These are phyloP conservation scores for Orbilia brochopaga DNA, from an alignment of 2,329 filamentous ascomycete genomes.

Conservation along the genomic window DNA sequence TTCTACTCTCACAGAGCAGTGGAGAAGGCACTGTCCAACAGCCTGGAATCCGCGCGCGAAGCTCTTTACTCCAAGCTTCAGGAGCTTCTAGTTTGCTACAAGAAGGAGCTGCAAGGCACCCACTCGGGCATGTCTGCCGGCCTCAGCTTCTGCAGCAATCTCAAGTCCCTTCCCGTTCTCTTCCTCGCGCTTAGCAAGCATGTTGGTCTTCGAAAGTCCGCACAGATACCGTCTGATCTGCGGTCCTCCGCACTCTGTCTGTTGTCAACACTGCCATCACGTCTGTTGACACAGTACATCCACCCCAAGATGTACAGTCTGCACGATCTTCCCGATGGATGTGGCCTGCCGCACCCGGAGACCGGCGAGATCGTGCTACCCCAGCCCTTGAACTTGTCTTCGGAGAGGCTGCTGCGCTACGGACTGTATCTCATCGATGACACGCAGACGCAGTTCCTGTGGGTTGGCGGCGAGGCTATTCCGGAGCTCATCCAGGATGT, in stretches of 20 bases:
- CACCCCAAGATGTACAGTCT: slow-evolving; percentile 83
- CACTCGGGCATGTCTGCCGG: slow-evolving; percentile 86
- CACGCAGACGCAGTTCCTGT: slow-evolving; percentile 95
- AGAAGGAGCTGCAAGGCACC: slow-evolving; percentile 93
- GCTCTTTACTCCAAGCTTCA: slow-evolving; percentile 88
- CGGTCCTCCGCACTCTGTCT: slow-evolving; percentile 89
- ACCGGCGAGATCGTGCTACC: slow-evolving; percentile 90
- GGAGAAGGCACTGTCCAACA: slow-evolving; percentile 81
- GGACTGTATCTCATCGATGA: slow-evolving; percentile 97
- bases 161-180: slow-evolving; percentile 83
- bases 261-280: slow-evolving; percentile 89
- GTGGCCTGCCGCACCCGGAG: slow-evolving; percentile 80
- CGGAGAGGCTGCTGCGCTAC: slow-evolving; percentile 83
- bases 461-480: slow-evolving; percentile 91
- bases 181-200: slow-evolving; percentile 97
- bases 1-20: slow-evolving; percentile 99
- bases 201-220: slow-evolving; percentile 83
- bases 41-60: slow-evolving; percentile 88
- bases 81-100: slow-evolving; percentile 91
- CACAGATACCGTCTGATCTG: slow-evolving; percentile 91
- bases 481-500: slow-evolving; percentile 87
- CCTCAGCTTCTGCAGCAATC: slow-evolving; percentile 90
- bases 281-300: slow-evolving; percentile 90
- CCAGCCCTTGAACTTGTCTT: slow-evolving; percentile 82
- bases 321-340: slow-evolving; percentile 95